Evolutionary conservation across 495 filamentous ascomycete species (phyloP).

Genomic region (Ramalina intermedia): DNA sequence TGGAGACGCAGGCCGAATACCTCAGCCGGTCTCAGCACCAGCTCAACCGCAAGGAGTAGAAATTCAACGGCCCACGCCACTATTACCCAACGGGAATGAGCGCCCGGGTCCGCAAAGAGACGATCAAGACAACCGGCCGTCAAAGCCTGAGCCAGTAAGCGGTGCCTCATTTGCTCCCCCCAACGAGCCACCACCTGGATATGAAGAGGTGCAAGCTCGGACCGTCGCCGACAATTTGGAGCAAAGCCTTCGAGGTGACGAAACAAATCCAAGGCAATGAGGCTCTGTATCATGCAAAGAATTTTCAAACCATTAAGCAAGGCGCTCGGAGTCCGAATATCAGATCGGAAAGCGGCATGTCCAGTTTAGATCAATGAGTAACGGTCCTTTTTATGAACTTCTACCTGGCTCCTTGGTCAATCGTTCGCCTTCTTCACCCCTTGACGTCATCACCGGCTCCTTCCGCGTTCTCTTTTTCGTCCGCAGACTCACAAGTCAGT

Average conservation of each 20-base stretch:
- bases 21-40: background rate
- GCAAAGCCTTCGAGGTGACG: background rate
- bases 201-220: constrained; percentile 77
- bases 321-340: background rate
- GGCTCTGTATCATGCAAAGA: background rate
- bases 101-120: constrained; percentile 9
- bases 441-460: too few relatives aligned
- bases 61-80: constrained; percentile 18
- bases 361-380: too few relatives aligned
- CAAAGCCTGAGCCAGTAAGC: background rate
- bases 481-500: too few relatives aligned
- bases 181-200: constrained; percentile 77
- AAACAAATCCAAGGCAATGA: background rate
- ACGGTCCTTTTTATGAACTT: too few relatives aligned
- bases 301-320: background rate
- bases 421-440: too few relatives aligned
- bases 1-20: constrained; percentile 12
- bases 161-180: constrained; percentile 30
- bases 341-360: too few relatives aligned
- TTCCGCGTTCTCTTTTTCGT: too few relatives aligned
- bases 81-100: constrained; percentile 3
- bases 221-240: constrained; percentile 54
- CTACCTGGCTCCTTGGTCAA: too few relatives aligned
- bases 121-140: constrained; percentile 3
- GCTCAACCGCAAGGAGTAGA: constrained; percentile 11